These are phyloP conservation scores for Turnera subulata DNA, from an alignment of 345 rosid species.

Conservation along the genomic window DNA sequence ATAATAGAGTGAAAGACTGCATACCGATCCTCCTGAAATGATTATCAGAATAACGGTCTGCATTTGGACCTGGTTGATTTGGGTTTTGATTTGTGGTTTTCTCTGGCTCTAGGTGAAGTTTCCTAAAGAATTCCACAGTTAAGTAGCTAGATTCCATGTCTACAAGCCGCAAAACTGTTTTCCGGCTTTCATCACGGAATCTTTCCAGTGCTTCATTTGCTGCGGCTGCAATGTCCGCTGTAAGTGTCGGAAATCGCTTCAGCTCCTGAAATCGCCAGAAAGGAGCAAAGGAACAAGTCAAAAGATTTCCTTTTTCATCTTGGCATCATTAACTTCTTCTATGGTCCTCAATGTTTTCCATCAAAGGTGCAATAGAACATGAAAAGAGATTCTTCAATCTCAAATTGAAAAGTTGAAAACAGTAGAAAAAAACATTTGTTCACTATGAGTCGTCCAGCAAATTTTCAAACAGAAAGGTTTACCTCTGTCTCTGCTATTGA, in stretches of 20 bases:
- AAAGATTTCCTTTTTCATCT: not conserved
- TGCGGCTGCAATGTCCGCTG: constrained; percentile 85
- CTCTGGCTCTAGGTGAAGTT: constrained; percentile 83
- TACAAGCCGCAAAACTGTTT: constrained; percentile 76
- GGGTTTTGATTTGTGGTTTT: constrained; percentile 46
- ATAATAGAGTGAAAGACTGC: constrained; percentile 3
- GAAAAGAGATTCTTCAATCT: too few species aligned
- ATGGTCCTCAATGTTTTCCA: too few species aligned
- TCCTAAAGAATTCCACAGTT: constrained; percentile 94
- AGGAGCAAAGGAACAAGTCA: constrained; percentile 3
- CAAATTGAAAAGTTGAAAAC: too few species aligned
- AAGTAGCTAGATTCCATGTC: constrained; percentile 98
- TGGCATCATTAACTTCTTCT: not conserved
- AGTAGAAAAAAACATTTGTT: too few species aligned
- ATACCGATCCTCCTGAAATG: constrained; percentile 89
- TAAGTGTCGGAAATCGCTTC: constrained; percentile 90
- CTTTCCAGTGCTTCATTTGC: constrained; percentile 89
- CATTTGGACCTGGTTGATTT: constrained; percentile 37
- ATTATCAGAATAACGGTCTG: constrained; percentile 63
- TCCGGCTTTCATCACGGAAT: constrained; percentile 92
- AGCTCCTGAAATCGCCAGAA: constrained; percentile 54
- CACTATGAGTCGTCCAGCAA: too few species aligned
- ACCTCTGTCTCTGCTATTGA: constrained; percentile 94
- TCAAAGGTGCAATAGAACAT: too few species aligned
- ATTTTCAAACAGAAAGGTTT: constrained; percentile 16